These are phyloP conservation scores for Babesia bigemina DNA, from an alignment of 169 alveolate genomes.

Conservation along the genomic window DNA sequence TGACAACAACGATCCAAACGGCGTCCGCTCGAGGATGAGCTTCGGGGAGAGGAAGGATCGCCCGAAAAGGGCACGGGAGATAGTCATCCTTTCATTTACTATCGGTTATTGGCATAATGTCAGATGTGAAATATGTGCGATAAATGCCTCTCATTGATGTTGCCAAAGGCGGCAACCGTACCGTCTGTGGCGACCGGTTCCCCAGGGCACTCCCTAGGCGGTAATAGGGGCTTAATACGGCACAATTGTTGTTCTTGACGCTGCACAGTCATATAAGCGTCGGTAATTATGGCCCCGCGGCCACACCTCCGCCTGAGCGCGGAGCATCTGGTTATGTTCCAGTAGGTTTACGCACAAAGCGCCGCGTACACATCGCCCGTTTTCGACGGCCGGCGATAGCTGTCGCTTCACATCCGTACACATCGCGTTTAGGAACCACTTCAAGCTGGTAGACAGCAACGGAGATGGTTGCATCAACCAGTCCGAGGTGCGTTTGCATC, in stretches of 20 bases:
- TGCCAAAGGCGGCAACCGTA: background rate
- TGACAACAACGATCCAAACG: background rate
- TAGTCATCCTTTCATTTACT: background rate
- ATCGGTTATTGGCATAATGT: background rate
- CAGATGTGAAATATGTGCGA: background rate
- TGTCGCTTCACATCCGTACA: background rate
- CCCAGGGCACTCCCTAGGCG: background rate
- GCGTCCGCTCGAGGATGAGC: constrained; percentile 36
- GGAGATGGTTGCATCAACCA: constrained; percentile 59
- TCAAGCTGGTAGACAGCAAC: constrained; percentile 62
- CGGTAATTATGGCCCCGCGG: constrained; percentile 2
- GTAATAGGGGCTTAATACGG: background rate
- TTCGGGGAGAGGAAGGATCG: constrained; percentile 53
- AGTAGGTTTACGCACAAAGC: constrained; percentile 6
- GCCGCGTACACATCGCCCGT: constrained; percentile 18
- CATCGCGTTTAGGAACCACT: constrained; percentile 44
- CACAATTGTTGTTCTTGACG: too few species aligned
- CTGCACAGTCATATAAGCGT: too few species aligned
- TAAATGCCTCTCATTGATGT: background rate
- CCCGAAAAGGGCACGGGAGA: background rate
- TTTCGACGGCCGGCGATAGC: background rate
- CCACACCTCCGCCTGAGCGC: constrained; percentile 34
- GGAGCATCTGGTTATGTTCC: constrained; percentile 34
- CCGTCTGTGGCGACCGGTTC: background rate
- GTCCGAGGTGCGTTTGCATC: constrained; percentile 38